Evolutionary conservation across 768 basidiomycete genomes (phyloP), one percentile per base, ranked within the genome.

Genomic region (Tubosaeta sp.): DNA sequence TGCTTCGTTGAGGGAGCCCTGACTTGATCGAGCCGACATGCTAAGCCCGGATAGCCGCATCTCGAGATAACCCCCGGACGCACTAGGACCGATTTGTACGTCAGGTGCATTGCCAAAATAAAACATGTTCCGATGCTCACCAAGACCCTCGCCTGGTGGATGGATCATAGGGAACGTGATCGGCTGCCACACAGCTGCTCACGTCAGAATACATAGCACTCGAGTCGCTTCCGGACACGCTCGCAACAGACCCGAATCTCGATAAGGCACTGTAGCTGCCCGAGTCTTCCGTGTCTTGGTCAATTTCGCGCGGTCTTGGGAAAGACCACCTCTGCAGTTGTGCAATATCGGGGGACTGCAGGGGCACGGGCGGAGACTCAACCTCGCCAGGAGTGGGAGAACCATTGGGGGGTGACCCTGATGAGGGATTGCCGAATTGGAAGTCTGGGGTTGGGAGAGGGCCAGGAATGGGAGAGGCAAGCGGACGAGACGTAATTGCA

Each of bases 371-470:
- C 1, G 66, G 62, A 3, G 67, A 61, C 24, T 69, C 69, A 0
- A 53, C 25, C 2, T 84, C 82, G 49, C 74, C 76, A 4, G 80
- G 77, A 43, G 72, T 71, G 12, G 77, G 74, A 14, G 81, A 80
- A 16, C 73, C 64, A 56, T 77, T 73, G 3, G 79, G 73, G 0
- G 78, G 59, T 2, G 71, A 59, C 6, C 62, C 72, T 3, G 76
- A 76, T 44, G 71, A 78, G 25, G 83, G 79, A 10, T 76, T 75
- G 51, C 83, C 83, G 56, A 86, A 86, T 41, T 80, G 80, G 70
- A 81, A 85, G 49, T 76, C 77, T 35, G 81, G 81, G 5, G 75
- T 73, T 2, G 83, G 83, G 16, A 85, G 71, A 5, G 83, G 83
- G 3, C 83, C 83, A 9, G 68, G 68, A 46, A 70, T 70, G 2